Evolutionary conservation across 2,329 filamentous ascomycete genomes (phyloP).

Genomic region (Pyricularia pennisetigena): DNA sequence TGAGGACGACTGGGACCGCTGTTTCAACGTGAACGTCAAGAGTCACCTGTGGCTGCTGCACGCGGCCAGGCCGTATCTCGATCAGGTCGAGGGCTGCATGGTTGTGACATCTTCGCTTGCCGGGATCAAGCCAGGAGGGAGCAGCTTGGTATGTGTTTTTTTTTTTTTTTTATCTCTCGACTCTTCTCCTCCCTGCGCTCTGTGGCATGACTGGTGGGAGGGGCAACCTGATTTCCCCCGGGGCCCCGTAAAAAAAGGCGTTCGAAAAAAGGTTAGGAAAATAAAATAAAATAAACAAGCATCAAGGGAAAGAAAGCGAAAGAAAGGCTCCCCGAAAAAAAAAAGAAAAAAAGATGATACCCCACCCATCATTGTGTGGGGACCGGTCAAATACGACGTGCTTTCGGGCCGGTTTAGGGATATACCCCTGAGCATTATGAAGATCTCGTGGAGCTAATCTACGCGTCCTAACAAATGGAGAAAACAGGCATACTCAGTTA

Average conservation of each 20-base stretch:
- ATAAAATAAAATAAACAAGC: too few species aligned
- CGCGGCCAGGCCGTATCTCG: slow-evolving; percentile 41
- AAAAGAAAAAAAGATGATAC: background rate
- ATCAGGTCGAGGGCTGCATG: slow-evolving; percentile 48
- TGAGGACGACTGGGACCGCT: slow-evolving; percentile 50
- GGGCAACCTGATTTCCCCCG: background rate
- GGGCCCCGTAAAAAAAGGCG: background rate
- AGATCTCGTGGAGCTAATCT: background rate
- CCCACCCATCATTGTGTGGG: background rate
- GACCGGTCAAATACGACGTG: background rate
- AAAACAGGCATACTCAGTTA: slow-evolving; percentile 58
- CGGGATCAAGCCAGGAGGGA: slow-evolving; percentile 53
- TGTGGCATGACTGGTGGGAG: background rate
- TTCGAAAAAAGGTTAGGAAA: background rate
- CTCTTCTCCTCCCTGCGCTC: background rate
- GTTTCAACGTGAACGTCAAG: slow-evolving; percentile 54
- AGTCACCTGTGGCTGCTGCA: slow-evolving; percentile 50
- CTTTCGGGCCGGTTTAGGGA: background rate
- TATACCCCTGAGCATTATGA: background rate
- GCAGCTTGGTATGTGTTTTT: slow-evolving; percentile 33
- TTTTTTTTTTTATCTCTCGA: background rate
- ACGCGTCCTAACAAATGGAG: background rate
- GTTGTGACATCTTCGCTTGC: slow-evolving; percentile 56
- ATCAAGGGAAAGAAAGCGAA: too few species aligned
- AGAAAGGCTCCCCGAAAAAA: too few species aligned